Percentiles rank a stretch among this genome's conserved stretches.
Evolutionary conservation across 148 eudicot genomes (phyloP).

Genomic region (Fagopyrum esculentum): DNA sequence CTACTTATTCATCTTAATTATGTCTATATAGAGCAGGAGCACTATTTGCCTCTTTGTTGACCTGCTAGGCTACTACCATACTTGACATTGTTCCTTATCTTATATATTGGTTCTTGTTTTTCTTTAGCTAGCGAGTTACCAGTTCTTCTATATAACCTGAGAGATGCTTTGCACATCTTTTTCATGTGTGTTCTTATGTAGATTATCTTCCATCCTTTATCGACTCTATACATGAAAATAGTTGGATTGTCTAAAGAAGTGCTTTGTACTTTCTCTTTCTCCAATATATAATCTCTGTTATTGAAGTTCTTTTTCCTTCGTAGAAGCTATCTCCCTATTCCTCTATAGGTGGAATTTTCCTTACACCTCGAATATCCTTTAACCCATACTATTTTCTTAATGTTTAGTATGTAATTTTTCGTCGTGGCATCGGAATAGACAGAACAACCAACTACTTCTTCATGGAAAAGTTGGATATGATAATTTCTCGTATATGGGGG

Average conservation of each 20-base stretch:
- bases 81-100: neutral
- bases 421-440: slow-evolving; percentile 97
- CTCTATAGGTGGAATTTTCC: neutral
- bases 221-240: neutral
- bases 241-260: neutral
- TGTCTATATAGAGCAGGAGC: neutral
- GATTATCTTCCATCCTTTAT: neutral
- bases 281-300: neutral
- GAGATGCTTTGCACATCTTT: neutral
- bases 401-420: slow-evolving; percentile 72
- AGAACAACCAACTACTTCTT: slow-evolving; percentile 75
- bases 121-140: neutral
- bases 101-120: neutral
- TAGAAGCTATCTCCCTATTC: neutral
- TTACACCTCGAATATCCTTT: neutral
- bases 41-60: neutral
- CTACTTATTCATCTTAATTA: neutral
- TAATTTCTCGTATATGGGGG: slow-evolving; percentile 71
- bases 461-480: slow-evolving; percentile 93
- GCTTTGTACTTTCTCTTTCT: neutral
- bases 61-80: neutral
- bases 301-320: neutral
- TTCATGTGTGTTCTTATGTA: neutral
- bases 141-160: neutral
- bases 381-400: neutral